Percentiles rank a stretch among this genome's conserved stretches.
phyloP scores from a whole-genome alignment of 306 rosid genomes.

The Pachyrhizus erosus region DNA sequence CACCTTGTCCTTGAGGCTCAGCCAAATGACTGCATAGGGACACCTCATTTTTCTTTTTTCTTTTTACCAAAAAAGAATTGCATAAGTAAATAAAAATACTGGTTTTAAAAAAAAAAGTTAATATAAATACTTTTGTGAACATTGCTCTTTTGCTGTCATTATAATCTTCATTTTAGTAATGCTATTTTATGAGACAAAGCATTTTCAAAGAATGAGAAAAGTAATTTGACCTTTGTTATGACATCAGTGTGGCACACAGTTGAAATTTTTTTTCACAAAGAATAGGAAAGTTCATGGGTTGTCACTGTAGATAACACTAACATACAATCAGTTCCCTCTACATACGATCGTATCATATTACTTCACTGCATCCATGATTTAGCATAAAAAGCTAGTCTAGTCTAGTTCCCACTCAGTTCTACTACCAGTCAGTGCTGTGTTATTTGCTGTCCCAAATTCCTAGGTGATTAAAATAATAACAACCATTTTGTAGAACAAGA shows the following conservation, averaged over 20 bases:
- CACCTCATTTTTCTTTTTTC: no score
- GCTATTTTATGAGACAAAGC: neutral
- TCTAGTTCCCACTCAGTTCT: neutral
- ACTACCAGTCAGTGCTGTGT: neutral
- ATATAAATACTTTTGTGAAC: neutral
- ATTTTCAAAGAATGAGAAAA: neutral
- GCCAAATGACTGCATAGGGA: neutral
- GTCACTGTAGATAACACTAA: neutral
- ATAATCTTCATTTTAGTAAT: neutral
- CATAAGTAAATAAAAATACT: neutral
- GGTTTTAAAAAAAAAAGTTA: no score
- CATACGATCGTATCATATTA: neutral
- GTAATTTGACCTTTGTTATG: neutral
- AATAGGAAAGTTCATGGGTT: neutral
- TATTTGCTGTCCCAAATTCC: neutral
- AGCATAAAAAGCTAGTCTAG: neutral
- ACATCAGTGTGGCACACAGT: neutral
- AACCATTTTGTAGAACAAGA: neutral
- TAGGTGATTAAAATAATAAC: neutral
- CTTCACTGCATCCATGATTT: neutral
- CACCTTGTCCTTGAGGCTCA: neutral
- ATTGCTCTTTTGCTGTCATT: neutral
- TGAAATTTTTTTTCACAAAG: neutral
- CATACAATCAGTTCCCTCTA: neutral
- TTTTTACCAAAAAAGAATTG: neutral